Conservation (phyloP, 2,329 filamentous ascomycete species). For the Cordyceps fumosorosea region DNA sequence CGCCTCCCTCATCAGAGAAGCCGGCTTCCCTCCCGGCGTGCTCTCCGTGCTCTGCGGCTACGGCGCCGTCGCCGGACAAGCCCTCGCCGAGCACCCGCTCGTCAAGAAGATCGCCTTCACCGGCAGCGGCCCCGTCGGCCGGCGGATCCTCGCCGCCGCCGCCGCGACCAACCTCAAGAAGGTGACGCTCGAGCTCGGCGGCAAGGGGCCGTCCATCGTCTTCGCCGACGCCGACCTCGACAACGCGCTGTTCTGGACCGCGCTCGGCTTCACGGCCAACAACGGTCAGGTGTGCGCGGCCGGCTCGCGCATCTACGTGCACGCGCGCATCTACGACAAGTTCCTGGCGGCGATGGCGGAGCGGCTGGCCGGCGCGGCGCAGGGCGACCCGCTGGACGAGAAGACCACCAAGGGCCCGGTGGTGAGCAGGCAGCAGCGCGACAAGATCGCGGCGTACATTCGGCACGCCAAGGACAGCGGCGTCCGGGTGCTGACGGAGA, state of each 20-base stretch:
- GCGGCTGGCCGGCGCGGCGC: conserved; percentile 39
- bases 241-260: conserved; percentile 33
- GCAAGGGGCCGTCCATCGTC: conserved; percentile 53
- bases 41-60: conserved; percentile 63
- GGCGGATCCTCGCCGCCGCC: conserved; percentile 62
- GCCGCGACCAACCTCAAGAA: conserved; percentile 50
- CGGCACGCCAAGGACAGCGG: conserved; percentile 16
- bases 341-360: conserved; percentile 55
- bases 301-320: conserved; percentile 52
- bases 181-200: conserved; percentile 53
- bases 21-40: conserved; percentile 68
- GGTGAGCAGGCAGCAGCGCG: conserved; percentile 58
- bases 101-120: conserved; percentile 73
- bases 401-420: conserved; percentile 29
- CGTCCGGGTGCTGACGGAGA: neutral
- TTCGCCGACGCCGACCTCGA: conserved; percentile 45
- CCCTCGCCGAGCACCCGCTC: conserved; percentile 55
- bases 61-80: conserved; percentile 58
- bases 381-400: conserved; percentile 20
- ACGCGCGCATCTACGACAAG: conserved; percentile 47
- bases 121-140: conserved; percentile 60
- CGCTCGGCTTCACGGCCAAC: conserved; percentile 27
- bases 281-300: conserved; percentile 56
- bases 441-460: conserved; percentile 57
- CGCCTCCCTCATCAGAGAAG: conserved; percentile 57